Percentiles rank a stretch among this genome's conserved stretches.
phyloP scores from a whole-genome alignment of 1,284 basidiomycete species.

The Sanghuangporus weigelae region DNA sequence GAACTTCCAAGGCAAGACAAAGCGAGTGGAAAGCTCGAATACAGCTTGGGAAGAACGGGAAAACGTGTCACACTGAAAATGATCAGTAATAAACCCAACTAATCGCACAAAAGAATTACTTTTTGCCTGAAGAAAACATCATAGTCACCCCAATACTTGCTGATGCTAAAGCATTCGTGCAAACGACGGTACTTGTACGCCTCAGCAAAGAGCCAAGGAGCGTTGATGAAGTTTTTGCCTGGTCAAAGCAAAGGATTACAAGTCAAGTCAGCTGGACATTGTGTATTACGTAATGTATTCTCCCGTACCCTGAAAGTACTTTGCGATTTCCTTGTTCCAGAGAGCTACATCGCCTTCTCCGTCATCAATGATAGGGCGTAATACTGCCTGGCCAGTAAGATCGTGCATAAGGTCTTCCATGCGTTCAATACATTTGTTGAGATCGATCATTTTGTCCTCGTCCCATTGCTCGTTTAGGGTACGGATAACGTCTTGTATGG shows the following conservation, averaged over 20 bases:
- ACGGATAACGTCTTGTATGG: constrained; percentile 87
- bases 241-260: constrained; percentile 8
- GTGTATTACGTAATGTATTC: not conserved
- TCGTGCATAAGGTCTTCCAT: constrained; percentile 83
- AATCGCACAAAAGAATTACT: constrained; percentile 31
- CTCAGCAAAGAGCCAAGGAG: constrained; percentile 94
- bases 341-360: constrained; percentile 90
- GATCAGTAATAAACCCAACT: constrained; percentile 18
- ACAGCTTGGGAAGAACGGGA: constrained; percentile 90
- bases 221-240: constrained; percentile 96
- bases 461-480: constrained; percentile 86
- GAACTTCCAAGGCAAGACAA: constrained; percentile 80
- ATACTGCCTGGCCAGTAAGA: constrained; percentile 73
- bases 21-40: constrained; percentile 91
- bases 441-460: constrained; percentile 85
- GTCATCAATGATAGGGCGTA: constrained; percentile 87
- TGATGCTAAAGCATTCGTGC: constrained; percentile 92
- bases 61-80: constrained; percentile 85
- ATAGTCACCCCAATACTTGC: constrained; percentile 88
- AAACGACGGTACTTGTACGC: constrained; percentile 97
- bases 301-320: constrained; percentile 79
- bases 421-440: constrained; percentile 82
- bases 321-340: constrained; percentile 96
- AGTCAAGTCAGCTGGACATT: not conserved
- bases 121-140: constrained; percentile 92